Evolutionary conservation across 495 filamentous ascomycete species (phyloP).

Genomic region (Aspergillus nanangensis): DNA sequence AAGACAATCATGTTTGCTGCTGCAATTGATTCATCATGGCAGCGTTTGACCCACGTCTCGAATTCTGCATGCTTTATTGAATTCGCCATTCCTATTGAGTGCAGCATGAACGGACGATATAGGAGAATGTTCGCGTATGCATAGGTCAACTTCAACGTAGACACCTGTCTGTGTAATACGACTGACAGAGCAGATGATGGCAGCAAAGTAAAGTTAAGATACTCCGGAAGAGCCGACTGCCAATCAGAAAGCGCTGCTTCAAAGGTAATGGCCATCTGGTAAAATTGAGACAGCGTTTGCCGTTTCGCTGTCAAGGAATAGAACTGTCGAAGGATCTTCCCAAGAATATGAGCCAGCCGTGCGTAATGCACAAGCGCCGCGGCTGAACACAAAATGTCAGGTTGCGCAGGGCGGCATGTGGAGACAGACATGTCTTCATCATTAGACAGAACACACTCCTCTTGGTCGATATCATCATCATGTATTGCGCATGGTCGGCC

Average conservation of each 20-base stretch:
- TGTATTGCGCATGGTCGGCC: not conserved
- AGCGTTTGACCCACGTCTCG: not conserved
- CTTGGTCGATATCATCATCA: not conserved
- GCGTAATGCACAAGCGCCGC: not conserved
- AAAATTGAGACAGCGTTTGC: not conserved
- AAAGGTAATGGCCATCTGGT: not conserved
- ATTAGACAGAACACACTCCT: not conserved
- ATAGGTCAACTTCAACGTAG: not conserved
- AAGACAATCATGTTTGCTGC: not conserved
- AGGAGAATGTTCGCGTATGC: not conserved
- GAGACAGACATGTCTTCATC: not conserved
- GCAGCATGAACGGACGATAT: not conserved
- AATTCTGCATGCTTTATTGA: not conserved
- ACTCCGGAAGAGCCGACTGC: not conserved
- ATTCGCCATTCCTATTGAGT: not conserved
- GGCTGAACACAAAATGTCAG: not conserved
- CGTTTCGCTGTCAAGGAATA: not conserved
- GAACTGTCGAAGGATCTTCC: not conserved
- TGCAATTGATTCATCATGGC: not conserved
- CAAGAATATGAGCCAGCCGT: not conserved
- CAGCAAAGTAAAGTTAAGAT: not conserved
- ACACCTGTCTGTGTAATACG: not conserved
- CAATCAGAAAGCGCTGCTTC: not conserved
- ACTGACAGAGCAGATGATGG: not conserved
- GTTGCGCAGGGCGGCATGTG: not conserved